Conservation (phyloP, 2,329 filamentous ascomycete genomes). For the Thielaviopsis populi region DNA sequence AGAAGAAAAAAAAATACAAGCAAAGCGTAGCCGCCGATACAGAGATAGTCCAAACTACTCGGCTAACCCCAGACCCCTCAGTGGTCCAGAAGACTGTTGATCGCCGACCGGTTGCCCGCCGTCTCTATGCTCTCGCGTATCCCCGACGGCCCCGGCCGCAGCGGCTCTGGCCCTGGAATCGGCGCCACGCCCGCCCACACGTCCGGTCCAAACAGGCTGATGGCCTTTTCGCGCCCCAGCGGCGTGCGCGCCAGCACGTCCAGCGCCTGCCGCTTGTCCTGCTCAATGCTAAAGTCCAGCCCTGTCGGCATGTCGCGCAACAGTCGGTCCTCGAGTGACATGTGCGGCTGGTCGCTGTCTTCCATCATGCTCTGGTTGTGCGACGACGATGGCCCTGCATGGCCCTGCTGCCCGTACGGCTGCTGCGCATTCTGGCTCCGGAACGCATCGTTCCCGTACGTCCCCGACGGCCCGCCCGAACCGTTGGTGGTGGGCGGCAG, state of each 20-base stretch:
- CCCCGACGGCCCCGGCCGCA: conserved; percentile 21
- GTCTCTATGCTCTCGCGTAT: conserved; percentile 17
- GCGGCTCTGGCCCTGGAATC: conserved; percentile 18
- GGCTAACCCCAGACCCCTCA: background rate
- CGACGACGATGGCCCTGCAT: conserved; percentile 21
- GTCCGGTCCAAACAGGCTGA: conserved; percentile 36
- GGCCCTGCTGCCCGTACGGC: conserved; percentile 17
- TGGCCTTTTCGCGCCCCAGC: conserved; percentile 33
- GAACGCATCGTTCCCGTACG: conserved; percentile 19
- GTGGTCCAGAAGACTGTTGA: conserved; percentile 14
- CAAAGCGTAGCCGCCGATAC: background rate
- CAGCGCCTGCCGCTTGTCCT: conserved; percentile 35
- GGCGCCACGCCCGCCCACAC: conserved; percentile 26
- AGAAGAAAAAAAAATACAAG: background rate
- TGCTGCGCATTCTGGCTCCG: conserved; percentile 19
- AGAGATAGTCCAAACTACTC: background rate
- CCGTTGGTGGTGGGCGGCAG: conserved; percentile 22
- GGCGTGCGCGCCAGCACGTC: conserved; percentile 39
- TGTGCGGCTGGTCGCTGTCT: background rate
- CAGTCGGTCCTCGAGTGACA: conserved; percentile 38
- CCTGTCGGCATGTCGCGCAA: conserved; percentile 32
- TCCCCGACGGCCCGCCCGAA: conserved; percentile 11
- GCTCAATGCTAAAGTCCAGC: conserved; percentile 31
- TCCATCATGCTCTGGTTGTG: conserved; percentile 18
- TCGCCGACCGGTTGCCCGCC: conserved; percentile 8